Conservation (phyloP, 768 basidiomycete species). For the Xanthoconium stramineum region DNA sequence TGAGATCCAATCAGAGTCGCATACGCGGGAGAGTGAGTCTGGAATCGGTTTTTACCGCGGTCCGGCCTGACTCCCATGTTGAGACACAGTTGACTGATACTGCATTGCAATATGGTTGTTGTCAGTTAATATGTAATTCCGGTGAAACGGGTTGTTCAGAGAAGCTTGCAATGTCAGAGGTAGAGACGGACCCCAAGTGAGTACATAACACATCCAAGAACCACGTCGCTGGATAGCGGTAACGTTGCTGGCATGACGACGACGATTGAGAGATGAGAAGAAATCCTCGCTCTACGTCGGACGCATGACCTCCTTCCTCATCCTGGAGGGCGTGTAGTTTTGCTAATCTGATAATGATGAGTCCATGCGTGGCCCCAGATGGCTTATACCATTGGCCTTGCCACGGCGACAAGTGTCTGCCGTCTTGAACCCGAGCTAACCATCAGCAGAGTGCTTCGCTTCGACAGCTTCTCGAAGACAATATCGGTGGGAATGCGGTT, state of each 20-base stretch:
- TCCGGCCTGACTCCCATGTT: background rate
- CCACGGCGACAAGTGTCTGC: slow-evolving; percentile 57
- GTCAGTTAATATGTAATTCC: slow-evolving; percentile 28
- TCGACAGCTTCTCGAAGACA: slow-evolving; percentile 84
- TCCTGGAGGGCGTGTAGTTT: slow-evolving; percentile 60
- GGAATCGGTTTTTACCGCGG: background rate
- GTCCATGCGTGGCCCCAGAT: slow-evolving; percentile 36
- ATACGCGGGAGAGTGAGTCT: slow-evolving; percentile 49
- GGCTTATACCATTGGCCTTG: slow-evolving; percentile 70
- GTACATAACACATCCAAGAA: slow-evolving; percentile 32
- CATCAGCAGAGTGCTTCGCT: slow-evolving; percentile 70
- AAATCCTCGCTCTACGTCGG: slow-evolving; percentile 61
- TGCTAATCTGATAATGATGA: background rate
- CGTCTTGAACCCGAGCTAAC: slow-evolving; percentile 69
- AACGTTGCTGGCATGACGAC: slow-evolving; percentile 80
- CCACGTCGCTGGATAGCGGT: slow-evolving; percentile 54
- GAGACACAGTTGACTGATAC: background rate
- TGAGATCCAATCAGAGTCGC: slow-evolving; percentile 73
- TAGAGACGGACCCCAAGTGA: slow-evolving; percentile 65
- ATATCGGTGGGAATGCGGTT: slow-evolving; percentile 68
- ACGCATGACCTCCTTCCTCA: slow-evolving; percentile 70
- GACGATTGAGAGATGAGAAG: slow-evolving; percentile 52
- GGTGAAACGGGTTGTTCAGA: background rate
- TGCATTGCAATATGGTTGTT: slow-evolving; percentile 50
- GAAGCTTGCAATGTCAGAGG: slow-evolving; percentile 42